Base-by-base conservation (phyloP, 352 stramenopile genomes). In the Globisporangium megalacanthum region DNA sequence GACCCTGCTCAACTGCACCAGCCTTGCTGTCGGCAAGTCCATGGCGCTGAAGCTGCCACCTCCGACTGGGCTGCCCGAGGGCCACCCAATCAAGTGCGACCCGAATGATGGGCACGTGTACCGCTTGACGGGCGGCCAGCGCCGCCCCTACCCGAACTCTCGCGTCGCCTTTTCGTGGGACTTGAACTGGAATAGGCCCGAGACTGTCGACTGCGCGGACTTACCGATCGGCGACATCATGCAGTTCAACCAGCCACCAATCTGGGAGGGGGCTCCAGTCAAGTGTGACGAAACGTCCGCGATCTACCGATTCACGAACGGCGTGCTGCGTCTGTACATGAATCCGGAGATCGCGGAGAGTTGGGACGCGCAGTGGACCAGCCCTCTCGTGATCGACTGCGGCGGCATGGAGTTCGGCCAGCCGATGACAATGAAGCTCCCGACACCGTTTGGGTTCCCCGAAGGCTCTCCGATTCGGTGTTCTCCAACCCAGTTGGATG, bases 101-200 rank as follows among this genome's bases (percentile, higher is more conserved):
- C 13, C 39, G 0, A 39, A 31, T 11, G 19, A 45, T 14, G 4
- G 36, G 0, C 50, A 41, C 0, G 54, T 69, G 1, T 72, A 55
- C 47, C 57, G 65, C 17, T 20, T 64, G n/a, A 44, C 42, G 0
- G 49, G 49, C 22, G 61, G 61, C 10, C 44, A 69, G 58, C 41
- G 17, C 11, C 58, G 62, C 11, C 53, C 49, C 50, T 72, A 72
- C 47, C 61, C 61, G n/a, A 64, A 39, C 4, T 54, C 56, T 41
- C 29, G 20, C 9, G 56, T 72, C n/a, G 65, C 65, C 1, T 14
- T 47, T 1, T 73, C 65, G 48, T 73, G 65, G 65, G 65, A 73
- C 11, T 0, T 25, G 1, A 44, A 62, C 29, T 73, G 54, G 57
- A 11, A 14, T 3, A 52, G 50, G 1, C 35, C 15, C 6, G 6